phyloP scores from a whole-genome alignment of 306 rosid species.

The Alnus glutinosa region DNA sequence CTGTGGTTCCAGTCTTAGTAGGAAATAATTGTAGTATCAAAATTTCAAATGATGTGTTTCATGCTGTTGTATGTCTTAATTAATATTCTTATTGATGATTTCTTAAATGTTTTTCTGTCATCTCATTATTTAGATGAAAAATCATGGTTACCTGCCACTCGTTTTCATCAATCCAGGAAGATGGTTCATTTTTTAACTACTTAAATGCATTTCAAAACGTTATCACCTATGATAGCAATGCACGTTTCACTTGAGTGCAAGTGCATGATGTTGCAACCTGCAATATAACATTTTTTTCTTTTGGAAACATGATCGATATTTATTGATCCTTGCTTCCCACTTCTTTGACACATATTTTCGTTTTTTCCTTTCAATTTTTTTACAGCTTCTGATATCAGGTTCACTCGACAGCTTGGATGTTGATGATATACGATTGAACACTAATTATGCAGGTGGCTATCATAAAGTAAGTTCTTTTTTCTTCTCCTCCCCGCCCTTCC shows the following conservation, averaged over 20 bases:
- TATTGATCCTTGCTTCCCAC: conserved; percentile 22
- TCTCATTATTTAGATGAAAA: not conserved
- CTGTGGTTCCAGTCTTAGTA: not conserved
- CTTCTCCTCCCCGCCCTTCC: no score
- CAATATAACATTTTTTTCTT: conserved; percentile 5
- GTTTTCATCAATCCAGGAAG: not conserved
- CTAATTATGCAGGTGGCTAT: conserved; percentile 89
- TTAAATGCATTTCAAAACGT: not conserved
- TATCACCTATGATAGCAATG: not conserved
- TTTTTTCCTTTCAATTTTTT: conserved; percentile 16
- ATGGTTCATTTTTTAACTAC: not conserved
- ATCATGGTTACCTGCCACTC: not conserved
- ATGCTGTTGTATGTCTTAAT: not conserved
- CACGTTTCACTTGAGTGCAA: not conserved
- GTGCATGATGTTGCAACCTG: not conserved
- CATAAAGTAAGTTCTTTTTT: conserved; percentile 59
- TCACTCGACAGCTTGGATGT: conserved; percentile 97
- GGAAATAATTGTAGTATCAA: not conserved
- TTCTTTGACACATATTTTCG: conserved; percentile 21
- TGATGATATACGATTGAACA: conserved; percentile 78
- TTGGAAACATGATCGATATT: conserved; percentile 1
- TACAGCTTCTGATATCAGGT: conserved; percentile 95
- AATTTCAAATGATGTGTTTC: not conserved
- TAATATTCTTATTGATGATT: not conserved
- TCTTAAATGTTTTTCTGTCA: not conserved